Base-by-base conservation (phyloP, 2,329 filamentous ascomycete species). In the Claviceps sp. region DNA sequence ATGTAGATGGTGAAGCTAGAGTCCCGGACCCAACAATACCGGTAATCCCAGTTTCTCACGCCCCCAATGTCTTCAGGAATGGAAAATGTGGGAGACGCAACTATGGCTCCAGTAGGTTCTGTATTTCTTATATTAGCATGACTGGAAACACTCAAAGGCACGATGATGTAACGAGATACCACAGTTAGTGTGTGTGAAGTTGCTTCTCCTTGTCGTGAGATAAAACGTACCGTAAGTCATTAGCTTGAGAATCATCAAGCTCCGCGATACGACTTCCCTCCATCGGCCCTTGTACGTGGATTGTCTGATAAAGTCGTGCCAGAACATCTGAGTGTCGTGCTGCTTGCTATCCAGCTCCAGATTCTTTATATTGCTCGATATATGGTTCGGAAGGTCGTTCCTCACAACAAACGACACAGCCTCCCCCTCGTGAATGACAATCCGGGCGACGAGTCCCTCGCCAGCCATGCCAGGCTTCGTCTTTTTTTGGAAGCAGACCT, bases 1-100 rank as follows among this genome's bases (percentile, higher is more conserved):
- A 89, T 83, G 59, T 89, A 89, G 57, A 89, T 81, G 1, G 84
- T 87, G 65, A 89, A 89, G 57, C 82, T 87, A 0, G 82, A 81
- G 67, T 90, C 85, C 22, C 86, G 77, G 39, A 89, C 80, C 86
- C 86, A 90, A 10, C 76, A 86, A 65, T 80, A 90, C n/a, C 84
- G 76, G 61, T 87, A 87, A 63, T 87, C 83, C 82, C 79, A 82
- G 60, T 83, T 83, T 22, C 77, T 75, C 19, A 71, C 69, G 14
- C 85, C 85, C 17, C 84, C 85, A 41, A 88, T 77, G 49, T 84
- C 82, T 63, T 89, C 85, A 0, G 85, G 85, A 1, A 89, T 75
- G 0, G 85, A 88, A 60, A 89, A 90, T 0, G 85, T 89, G 0
- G 86, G 85, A 1, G 85, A 77, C 1, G 85, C 86, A 38, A 89